These are phyloP conservation scores for Thalassiosira hispida DNA, from an alignment of 352 stramenopile species.

Conservation along the genomic window DNA sequence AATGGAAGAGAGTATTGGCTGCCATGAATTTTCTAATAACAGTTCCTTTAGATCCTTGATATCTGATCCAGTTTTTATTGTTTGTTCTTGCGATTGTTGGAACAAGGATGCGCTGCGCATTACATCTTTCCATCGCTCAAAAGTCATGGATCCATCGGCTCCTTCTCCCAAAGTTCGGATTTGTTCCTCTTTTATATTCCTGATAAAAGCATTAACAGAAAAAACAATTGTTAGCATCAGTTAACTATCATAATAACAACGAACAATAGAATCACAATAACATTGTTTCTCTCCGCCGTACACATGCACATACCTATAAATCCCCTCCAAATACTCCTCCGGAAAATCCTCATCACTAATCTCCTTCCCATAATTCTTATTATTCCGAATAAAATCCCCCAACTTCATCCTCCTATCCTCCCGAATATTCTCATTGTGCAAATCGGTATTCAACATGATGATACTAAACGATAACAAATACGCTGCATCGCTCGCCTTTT, in stretches of 20 bases:
- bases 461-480: conserved; percentile 93
- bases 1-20: conserved; percentile 77
- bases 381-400: conserved; percentile 88
- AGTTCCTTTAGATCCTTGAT: conserved; percentile 75
- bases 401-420: conserved; percentile 84
- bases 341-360: conserved; percentile 95
- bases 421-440: conserved; percentile 88
- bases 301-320: conserved; percentile 74
- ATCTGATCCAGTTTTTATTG: conserved; percentile 29
- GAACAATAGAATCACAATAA: too few species aligned
- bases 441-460: conserved; percentile 93
- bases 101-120: conserved; percentile 53
- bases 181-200: conserved; percentile 85
- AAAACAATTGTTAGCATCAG: background rate
- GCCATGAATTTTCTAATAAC: conserved; percentile 78
- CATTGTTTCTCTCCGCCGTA: too few species aligned
- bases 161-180: conserved; percentile 84
- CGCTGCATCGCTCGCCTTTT: conserved; percentile 89
- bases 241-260: too few species aligned
- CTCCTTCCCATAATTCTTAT: conserved; percentile 89
- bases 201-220: background rate
- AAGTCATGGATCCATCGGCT: conserved; percentile 81
- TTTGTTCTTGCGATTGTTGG: conserved; percentile 1
- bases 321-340: conserved; percentile 90
- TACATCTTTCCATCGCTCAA: conserved; percentile 84